These are phyloP conservation scores for Fusarium chaquense DNA, from an alignment of 2,329 filamentous ascomycete genomes.

Conservation along the genomic window DNA sequence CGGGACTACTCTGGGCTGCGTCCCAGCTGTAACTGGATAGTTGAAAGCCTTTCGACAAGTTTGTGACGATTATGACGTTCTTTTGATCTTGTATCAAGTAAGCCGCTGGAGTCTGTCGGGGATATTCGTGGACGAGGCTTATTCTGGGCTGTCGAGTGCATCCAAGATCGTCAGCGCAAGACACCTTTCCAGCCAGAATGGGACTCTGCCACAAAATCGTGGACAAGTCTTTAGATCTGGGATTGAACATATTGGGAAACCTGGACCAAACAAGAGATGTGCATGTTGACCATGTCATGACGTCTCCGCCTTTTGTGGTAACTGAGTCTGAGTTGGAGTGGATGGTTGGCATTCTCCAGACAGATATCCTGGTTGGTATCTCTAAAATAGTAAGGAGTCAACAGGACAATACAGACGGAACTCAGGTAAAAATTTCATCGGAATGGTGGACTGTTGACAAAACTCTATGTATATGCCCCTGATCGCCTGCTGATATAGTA, in stretches of 20 bases:
- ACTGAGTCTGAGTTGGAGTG: neutral
- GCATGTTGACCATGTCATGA: constrained; percentile 11
- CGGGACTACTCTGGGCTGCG: constrained; percentile 1
- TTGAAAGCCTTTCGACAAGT: neutral
- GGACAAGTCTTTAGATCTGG: neutral
- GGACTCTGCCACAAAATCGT: constrained; percentile 5
- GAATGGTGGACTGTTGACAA: no score
- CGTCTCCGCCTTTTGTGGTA: constrained; percentile 8
- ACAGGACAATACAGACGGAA: neutral
- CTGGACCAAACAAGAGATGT: constrained; percentile 1
- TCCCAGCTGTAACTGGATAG: neutral
- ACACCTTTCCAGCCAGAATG: neutral
- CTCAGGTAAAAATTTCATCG: neutral
- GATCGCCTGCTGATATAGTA: neutral
- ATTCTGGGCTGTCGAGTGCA: constrained; percentile 12
- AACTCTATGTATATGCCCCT: neutral
- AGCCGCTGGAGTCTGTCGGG: neutral
- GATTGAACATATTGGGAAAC: constrained; percentile 7
- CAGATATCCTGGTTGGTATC: neutral
- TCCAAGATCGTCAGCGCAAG: neutral
- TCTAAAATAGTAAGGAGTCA: neutral
- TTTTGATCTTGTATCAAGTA: constrained; percentile 4
- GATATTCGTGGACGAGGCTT: constrained; percentile 12
- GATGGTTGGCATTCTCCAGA: constrained; percentile 2
- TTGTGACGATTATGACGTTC: neutral